Conservation (phyloP, 2,329 filamentous ascomycete species). For the Verticillium tricorpus region DNA sequence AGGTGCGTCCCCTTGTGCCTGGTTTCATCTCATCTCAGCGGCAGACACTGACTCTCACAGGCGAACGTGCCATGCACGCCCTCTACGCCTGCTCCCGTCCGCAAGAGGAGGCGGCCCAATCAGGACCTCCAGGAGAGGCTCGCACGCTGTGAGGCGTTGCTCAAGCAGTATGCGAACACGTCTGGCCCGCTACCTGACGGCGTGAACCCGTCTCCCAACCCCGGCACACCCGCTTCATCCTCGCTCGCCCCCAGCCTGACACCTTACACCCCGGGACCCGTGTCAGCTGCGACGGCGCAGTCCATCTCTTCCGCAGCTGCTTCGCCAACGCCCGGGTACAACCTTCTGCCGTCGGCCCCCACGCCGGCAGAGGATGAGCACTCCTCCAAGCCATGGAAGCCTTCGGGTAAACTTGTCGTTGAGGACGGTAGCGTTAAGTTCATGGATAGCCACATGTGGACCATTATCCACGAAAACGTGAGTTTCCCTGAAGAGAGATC, state of each 20-base stretch:
- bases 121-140: constrained; percentile 59
- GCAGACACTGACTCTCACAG: constrained; percentile 26
- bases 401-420: constrained; percentile 48
- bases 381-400: constrained; percentile 32
- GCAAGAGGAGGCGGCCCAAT: constrained; percentile 55
- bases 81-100: constrained; percentile 54
- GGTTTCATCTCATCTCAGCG: neutral
- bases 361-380: constrained; percentile 12
- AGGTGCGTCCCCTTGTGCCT: constrained; percentile 34
- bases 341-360: constrained; percentile 6
- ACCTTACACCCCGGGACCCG: constrained; percentile 11
- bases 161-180: constrained; percentile 50
- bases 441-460: constrained; percentile 52
- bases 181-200: constrained; percentile 2
- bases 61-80: constrained; percentile 56
- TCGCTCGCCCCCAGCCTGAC: constrained; percentile 4
- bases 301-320: constrained; percentile 7
- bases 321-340: constrained; percentile 5
- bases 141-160: constrained; percentile 52
- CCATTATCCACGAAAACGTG: constrained; percentile 53
- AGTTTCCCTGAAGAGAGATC: constrained; percentile 15
- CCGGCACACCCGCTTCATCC: constrained; percentile 6
- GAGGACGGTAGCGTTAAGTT: constrained; percentile 53
- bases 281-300: neutral
- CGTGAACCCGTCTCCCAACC: constrained; percentile 6